Evolutionary conservation across 2,329 filamentous ascomycete species (phyloP).

Genomic region (Albophoma yamanashiensis): DNA sequence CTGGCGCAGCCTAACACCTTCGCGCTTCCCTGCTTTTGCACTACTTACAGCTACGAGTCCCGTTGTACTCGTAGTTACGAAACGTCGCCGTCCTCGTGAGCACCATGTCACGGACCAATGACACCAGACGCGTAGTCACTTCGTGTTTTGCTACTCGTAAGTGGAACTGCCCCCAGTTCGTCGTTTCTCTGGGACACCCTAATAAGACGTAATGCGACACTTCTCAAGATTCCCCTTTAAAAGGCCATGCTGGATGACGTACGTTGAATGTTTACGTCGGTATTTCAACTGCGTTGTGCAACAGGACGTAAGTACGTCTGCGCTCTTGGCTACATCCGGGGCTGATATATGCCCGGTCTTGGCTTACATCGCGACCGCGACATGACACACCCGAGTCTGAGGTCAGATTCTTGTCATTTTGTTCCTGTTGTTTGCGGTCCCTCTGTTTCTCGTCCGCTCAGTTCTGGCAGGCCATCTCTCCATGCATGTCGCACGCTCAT

Average conservation of each 20-base stretch:
- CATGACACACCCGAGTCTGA: neutral
- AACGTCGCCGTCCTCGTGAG: neutral
- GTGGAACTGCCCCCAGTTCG: neutral
- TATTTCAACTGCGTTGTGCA: neutral
- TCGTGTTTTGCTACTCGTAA: neutral
- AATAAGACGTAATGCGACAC: neutral
- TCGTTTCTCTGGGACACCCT: neutral
- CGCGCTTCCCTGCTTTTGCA: neutral
- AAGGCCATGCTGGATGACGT: neutral
- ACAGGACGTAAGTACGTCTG: no score
- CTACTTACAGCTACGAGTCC: neutral
- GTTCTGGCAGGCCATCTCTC: neutral
- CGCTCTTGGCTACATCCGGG: neutral
- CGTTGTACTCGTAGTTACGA: neutral
- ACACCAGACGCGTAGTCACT: neutral
- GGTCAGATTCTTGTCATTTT: neutral
- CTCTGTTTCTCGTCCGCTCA: neutral
- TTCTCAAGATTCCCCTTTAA: neutral
- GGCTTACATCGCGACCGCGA: neutral
- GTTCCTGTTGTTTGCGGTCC: neutral
- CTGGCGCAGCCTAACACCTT: neutral
- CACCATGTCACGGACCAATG: neutral
- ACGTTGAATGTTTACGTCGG: neutral
- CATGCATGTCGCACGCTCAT: slow-evolving; percentile 1
- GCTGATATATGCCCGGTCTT: neutral